phyloP scores from a whole-genome alignment of 768 basidiomycete genomes.

The Suillus spraguei region DNA sequence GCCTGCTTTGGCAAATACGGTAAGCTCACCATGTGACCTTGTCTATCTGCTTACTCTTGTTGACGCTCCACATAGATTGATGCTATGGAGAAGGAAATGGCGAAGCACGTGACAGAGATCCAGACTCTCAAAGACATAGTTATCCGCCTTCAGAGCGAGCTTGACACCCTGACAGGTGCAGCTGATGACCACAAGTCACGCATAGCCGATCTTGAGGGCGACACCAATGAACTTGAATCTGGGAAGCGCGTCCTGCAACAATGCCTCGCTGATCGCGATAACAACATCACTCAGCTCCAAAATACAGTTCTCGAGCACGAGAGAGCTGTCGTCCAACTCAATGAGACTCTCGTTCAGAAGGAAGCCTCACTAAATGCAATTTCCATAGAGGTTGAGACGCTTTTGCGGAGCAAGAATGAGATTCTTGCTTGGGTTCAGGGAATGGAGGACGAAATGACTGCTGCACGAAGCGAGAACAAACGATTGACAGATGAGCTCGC shows the following conservation, averaged over 20 bases:
- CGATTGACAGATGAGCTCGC: conserved; percentile 15
- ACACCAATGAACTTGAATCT: conserved; percentile 4
- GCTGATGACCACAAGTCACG: conserved; percentile 5
- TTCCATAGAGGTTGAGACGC: conserved; percentile 25
- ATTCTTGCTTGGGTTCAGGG: not conserved
- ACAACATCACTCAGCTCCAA: not conserved
- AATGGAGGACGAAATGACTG: not conserved
- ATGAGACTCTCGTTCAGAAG: conserved; percentile 19
- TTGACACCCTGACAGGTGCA: not conserved
- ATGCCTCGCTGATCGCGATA: not conserved
- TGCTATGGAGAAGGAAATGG: no score
- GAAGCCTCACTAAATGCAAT: conserved; percentile 28
- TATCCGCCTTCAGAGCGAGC: conserved; percentile 3
- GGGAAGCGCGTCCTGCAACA: not conserved
- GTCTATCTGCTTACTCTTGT: not conserved
- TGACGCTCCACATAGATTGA: not conserved
- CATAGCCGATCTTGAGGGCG: conserved; percentile 8
- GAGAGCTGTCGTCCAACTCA: conserved; percentile 1
- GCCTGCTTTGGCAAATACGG: not conserved
- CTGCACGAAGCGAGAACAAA: not conserved
- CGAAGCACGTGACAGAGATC: not conserved
- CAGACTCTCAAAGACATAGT: conserved; percentile 5
- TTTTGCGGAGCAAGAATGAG: conserved; percentile 23
- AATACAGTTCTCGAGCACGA: not conserved
- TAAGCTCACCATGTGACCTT: not conserved